phyloP scores from a whole-genome alignment of 306 rosid species.

The Chamaecrista fasciculata region DNA sequence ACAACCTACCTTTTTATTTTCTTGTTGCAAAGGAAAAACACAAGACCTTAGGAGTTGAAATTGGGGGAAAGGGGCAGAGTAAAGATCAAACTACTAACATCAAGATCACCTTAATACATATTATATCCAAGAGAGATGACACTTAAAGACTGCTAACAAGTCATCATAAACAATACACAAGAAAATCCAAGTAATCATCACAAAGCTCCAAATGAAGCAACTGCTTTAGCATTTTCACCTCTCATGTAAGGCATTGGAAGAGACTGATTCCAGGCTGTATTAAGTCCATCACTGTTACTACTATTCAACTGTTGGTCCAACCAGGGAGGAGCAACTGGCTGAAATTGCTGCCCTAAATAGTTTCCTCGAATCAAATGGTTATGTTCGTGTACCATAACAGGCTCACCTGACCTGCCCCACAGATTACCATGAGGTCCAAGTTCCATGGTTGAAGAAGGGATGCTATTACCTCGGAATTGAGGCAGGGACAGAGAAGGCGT shows the following conservation, averaged over 20 bases:
- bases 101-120: too few species aligned
- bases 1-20: too few species aligned
- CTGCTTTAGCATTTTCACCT: conserved; percentile 26
- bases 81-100: too few species aligned
- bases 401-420: conserved; percentile 44
- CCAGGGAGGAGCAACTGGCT: conserved; percentile 54
- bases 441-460: conserved; percentile 44
- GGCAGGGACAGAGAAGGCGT: conserved; percentile 43
- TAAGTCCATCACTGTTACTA: conserved; percentile 38
- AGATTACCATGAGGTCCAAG: conserved; percentile 41
- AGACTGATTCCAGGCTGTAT: conserved; percentile 57
- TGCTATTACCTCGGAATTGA: conserved; percentile 39
- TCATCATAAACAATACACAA: not conserved
- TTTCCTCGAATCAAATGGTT: conserved; percentile 52
- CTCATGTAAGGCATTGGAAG: conserved; percentile 50
- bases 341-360: conserved; percentile 59
- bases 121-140: too few species aligned
- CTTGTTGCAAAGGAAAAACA: too few species aligned
- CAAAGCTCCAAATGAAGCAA: not conserved
- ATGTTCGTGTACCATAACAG: conserved; percentile 38
- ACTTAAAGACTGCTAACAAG: not conserved
- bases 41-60: too few species aligned
- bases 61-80: too few species aligned
- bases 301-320: conserved; percentile 51
- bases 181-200: not conserved